Percentiles rank a stretch among this genome's conserved stretches.
These are phyloP conservation scores for Waltergamsia citrina DNA, from an alignment of 2,329 filamentous ascomycete species.

Conservation along the genomic window DNA sequence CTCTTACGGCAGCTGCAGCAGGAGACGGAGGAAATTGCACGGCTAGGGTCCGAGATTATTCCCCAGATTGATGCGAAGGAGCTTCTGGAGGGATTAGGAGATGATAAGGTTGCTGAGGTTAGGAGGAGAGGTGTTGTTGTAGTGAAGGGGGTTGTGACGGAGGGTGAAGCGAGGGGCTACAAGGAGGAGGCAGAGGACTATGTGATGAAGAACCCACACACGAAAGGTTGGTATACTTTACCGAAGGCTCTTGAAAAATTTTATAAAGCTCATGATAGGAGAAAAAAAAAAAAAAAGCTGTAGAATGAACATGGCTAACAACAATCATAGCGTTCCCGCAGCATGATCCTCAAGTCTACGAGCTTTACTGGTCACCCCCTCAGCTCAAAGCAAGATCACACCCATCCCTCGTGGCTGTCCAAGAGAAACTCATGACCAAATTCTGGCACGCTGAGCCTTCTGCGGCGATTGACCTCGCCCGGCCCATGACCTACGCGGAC, in stretches of 20 bases:
- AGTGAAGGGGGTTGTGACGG: conserved; percentile 54
- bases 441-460: conserved; percentile 50
- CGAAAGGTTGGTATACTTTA: conserved; percentile 30
- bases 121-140: conserved; percentile 29
- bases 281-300: too few relatives aligned
- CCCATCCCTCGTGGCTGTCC: conserved; percentile 32
- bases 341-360: conserved; percentile 60
- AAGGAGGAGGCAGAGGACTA: conserved; percentile 59
- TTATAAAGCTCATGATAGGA: too few relatives aligned
- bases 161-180: conserved; percentile 50
- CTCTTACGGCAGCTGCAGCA: conserved; percentile 31
- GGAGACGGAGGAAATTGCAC: conserved; percentile 38
- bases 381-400: conserved; percentile 61
- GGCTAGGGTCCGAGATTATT: conserved; percentile 35
- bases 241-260: neutral
- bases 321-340: conserved; percentile 44
- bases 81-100: conserved; percentile 27
- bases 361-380: conserved; percentile 64
- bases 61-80: conserved; percentile 39
- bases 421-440: conserved; percentile 48
- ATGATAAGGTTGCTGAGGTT: conserved; percentile 43
- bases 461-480: conserved; percentile 35
- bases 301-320: too few relatives aligned
- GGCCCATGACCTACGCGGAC: conserved; percentile 54
- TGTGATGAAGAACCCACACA: conserved; percentile 50